Evolutionary conservation across 169 alveolate genomes (phyloP).

Genomic region (Plasmodium gaboni): DNA sequence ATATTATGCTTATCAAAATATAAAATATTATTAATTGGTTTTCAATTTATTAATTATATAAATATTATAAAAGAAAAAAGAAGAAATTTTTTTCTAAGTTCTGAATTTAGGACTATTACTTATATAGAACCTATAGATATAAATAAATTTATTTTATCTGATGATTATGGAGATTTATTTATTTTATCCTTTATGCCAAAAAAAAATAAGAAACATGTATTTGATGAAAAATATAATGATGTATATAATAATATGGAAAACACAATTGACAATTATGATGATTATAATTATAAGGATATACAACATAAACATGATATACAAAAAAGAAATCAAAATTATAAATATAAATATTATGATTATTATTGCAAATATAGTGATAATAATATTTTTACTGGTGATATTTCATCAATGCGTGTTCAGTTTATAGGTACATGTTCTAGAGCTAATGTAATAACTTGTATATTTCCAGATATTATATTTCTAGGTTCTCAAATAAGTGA

Average conservation of each 20-base stretch:
- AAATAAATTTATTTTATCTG: slow-evolving; percentile 47
- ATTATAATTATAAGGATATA: background rate
- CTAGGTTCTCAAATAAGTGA: slow-evolving; percentile 73
- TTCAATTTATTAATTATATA: slow-evolving; percentile 65
- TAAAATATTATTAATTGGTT: slow-evolving; percentile 43
- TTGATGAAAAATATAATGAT: too few species aligned
- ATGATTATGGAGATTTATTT: slow-evolving; percentile 73
- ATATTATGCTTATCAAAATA: slow-evolving; percentile 42
- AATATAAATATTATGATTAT: too few species aligned
- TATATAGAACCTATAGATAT: slow-evolving; percentile 28
- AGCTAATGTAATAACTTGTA: slow-evolving; percentile 48
- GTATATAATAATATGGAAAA: background rate
- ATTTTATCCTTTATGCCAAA: slow-evolving; percentile 25
- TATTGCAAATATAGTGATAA: background rate
- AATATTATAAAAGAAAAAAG: slow-evolving; percentile 29
- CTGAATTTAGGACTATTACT: slow-evolving; percentile 68
- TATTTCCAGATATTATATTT: slow-evolving; percentile 50
- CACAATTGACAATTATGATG: background rate
- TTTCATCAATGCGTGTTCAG: slow-evolving; percentile 33
- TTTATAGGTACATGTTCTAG: slow-evolving; percentile 69
- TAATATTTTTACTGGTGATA: background rate
- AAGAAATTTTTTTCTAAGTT: slow-evolving; percentile 43
- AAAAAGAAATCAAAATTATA: background rate
- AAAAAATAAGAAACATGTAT: too few species aligned
- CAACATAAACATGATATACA: background rate